Evolutionary conservation across 1,284 basidiomycete genomes (phyloP).

Genomic region (Fomes fomentarius): DNA sequence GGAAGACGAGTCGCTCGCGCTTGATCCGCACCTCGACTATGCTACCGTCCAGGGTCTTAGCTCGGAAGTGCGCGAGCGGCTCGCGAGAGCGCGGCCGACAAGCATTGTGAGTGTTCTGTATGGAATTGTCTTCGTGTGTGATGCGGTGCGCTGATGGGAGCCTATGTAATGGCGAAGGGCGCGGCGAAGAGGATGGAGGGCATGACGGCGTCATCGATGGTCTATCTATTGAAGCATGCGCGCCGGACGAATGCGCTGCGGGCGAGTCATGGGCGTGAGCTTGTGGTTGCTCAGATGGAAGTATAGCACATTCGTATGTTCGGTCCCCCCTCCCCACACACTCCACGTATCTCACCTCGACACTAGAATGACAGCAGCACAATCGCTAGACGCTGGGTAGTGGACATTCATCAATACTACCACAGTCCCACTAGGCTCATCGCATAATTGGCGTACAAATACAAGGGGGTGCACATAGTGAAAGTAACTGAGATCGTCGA

Average conservation of each 20-base stretch:
- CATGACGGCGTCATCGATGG: constrained; percentile 76
- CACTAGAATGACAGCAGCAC: too few species aligned
- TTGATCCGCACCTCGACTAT: constrained; percentile 78
- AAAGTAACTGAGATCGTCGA: too few species aligned
- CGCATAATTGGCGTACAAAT: too few species aligned
- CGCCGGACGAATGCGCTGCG: constrained; percentile 40
- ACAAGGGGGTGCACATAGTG: too few species aligned
- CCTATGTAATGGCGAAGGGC: constrained; percentile 50
- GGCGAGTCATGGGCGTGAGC: too few species aligned
- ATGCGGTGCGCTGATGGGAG: neutral
- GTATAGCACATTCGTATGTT: too few species aligned
- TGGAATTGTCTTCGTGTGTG: neutral
- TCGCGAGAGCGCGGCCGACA: constrained; percentile 62
- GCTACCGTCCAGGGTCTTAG: constrained; percentile 68
- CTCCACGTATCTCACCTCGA: too few species aligned
- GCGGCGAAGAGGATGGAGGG: constrained; percentile 87
- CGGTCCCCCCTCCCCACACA: too few species aligned
- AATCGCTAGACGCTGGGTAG: too few species aligned
- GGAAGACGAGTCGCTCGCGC: constrained; percentile 72
- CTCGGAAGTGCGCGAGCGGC: constrained; percentile 72
- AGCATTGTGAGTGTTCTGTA: constrained; percentile 62
- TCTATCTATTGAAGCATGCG: constrained; percentile 67
- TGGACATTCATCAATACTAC: too few species aligned
- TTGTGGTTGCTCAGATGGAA: too few species aligned
- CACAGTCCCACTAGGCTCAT: too few species aligned